Conservation (phyloP, 1,284 basidiomycete genomes). For the Trametes hirsuta region DNA sequence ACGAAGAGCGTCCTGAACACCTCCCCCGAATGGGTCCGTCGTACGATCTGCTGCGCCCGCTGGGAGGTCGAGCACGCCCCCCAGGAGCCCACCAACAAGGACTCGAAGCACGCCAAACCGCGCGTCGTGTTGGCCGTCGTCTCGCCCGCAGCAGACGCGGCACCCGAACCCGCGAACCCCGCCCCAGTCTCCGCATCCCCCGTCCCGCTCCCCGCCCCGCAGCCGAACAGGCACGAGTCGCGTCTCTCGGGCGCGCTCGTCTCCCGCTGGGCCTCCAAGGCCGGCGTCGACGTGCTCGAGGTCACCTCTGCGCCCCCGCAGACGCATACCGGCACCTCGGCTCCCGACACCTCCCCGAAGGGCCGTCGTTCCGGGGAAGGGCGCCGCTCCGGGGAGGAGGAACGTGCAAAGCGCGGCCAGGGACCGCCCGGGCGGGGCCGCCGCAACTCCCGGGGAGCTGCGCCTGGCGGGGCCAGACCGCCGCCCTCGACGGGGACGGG, state of each 20-base stretch:
- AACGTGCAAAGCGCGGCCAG: slow-evolving; percentile 35
- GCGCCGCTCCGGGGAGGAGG: slow-evolving; percentile 39
- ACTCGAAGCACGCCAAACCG: slow-evolving; percentile 28
- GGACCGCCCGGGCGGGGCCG: slow-evolving; percentile 27
- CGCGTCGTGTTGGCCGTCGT: slow-evolving; percentile 66
- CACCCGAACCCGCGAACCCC: slow-evolving; percentile 37
- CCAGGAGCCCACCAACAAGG: slow-evolving; percentile 11
- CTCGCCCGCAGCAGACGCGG: slow-evolving; percentile 38
- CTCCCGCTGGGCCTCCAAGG: slow-evolving; percentile 64
- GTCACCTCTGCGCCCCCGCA: slow-evolving; percentile 43
- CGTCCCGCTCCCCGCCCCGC: slow-evolving; percentile 67
- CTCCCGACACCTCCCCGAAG: slow-evolving; percentile 20
- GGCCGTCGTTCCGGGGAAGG: slow-evolving; percentile 32
- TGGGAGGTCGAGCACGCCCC: slow-evolving; percentile 61
- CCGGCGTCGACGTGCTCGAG: slow-evolving; percentile 59
- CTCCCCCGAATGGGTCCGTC: slow-evolving; percentile 80
- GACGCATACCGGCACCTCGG: neutral
- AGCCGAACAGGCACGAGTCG: slow-evolving; percentile 63
- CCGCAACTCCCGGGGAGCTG: slow-evolving; percentile 30
- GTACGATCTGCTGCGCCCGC: slow-evolving; percentile 77
- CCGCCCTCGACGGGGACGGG: slow-evolving; percentile 30
- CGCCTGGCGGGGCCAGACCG: slow-evolving; percentile 22
- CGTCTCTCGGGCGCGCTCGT: slow-evolving; percentile 66
- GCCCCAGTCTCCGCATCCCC: slow-evolving; percentile 46
- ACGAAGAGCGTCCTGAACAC: slow-evolving; percentile 34